Base-by-base conservation (phyloP, 495 filamentous ascomycete species). In the Penicillium paradoxum region DNA sequence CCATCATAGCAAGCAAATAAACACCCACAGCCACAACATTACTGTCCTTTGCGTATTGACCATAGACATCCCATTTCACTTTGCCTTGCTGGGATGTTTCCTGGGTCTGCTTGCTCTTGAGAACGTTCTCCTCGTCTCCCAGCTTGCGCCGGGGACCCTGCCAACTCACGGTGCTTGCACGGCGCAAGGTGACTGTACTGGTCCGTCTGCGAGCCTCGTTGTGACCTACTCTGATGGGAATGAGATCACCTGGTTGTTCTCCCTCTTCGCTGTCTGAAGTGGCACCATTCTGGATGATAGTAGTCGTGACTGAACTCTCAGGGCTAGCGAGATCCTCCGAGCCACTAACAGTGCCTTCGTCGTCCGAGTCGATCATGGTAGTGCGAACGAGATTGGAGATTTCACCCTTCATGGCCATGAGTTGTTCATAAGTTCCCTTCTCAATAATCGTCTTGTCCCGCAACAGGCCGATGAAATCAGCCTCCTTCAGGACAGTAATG, bases 61-160 rank as follows among this genome's bases (percentile, higher is more conserved):
- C 70, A 53, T 95, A 95, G 2, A 95, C 89, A 59, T 83, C 80
- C 90, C 95, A 97, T 68, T 96, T 97, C 51, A 99, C 95, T 65
- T 97, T 96, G 41, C 95, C 95, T 67, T 97, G 90, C 65, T 97
- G 88, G 0, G 81, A 81, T 46, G 83, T 82, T 67, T 99, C 95
- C 65, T 95, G 91, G 14, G 79, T 82, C 68, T 96, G 90, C 59
- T 83, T 89, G 51, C 85, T 89, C 74, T 88, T 96, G 54, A 81
- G 63, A 13, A 75, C 72, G 36, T 83, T 87, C 60, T 96, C 93
- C 63, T 96, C 88, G 65, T 98, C 93, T 13, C 74, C 78, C 34
- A 89, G 58, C 67, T 89, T 96, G 49, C 90, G 88, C 39, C 89
- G 79, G 24, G 90, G 87, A 6, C 90, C 89, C 46, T 78, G 86